These are phyloP conservation scores for Paramarasmius palmivorus DNA, from an alignment of 1,284 basidiomycete genomes.

Conservation along the genomic window DNA sequence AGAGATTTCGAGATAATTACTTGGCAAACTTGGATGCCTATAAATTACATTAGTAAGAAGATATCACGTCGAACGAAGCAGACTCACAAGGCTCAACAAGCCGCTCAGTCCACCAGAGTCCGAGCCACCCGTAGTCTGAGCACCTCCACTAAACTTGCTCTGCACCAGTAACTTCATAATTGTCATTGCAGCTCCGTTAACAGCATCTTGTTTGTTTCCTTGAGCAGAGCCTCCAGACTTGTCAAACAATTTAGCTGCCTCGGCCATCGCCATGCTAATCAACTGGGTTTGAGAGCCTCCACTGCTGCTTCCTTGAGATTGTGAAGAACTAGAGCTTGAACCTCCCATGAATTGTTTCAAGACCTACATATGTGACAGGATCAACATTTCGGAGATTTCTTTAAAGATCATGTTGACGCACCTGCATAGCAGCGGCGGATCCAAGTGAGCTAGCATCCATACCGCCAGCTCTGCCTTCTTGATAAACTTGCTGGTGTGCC, in stretches of 20 bases:
- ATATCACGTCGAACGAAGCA: background rate
- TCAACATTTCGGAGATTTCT: too few species aligned
- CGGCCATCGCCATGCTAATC: conserved; percentile 82
- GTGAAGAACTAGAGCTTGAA: background rate
- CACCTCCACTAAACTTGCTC: conserved; percentile 53
- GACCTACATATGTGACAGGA: background rate
- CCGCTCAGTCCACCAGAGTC: conserved; percentile 69
- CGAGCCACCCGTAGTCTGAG: conserved; percentile 47
- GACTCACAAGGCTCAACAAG: conserved; percentile 42
- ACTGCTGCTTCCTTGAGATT: conserved; percentile 22
- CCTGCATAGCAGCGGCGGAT: conserved; percentile 78
- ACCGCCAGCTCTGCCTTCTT: conserved; percentile 46
- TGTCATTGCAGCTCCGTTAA: conserved; percentile 82
- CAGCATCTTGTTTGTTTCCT: conserved; percentile 78
- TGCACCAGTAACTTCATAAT: conserved; percentile 80
- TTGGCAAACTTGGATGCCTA: conserved; percentile 3
- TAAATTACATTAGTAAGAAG: background rate
- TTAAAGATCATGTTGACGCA: conserved; percentile 29
- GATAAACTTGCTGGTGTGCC: conserved; percentile 64
- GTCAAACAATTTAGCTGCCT: conserved; percentile 76
- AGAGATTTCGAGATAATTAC: too few species aligned
- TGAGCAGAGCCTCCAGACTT: conserved; percentile 61
- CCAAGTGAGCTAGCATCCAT: conserved; percentile 65
- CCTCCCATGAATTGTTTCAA: background rate
- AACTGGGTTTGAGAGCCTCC: conserved; percentile 63